Conservation (phyloP, 306 rosid species). For the Gynostemma pentaphyllum region DNA sequence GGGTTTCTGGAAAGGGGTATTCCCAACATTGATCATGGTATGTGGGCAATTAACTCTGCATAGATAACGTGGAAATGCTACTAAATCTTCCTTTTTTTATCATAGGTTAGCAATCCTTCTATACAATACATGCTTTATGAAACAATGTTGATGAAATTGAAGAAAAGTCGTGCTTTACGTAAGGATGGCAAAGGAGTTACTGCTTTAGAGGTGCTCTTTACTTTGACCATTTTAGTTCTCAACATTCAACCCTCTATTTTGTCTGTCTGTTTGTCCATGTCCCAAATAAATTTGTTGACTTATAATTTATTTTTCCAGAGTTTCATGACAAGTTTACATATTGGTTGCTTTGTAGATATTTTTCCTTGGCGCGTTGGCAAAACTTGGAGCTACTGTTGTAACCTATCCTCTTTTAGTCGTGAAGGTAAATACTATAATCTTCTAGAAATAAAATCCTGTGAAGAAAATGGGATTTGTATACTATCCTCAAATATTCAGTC, state of each 20-base stretch:
- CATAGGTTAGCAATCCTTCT: slow-evolving; percentile 95
- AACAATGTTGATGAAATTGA: slow-evolving; percentile 63
- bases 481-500: neutral
- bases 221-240: slow-evolving; percentile 5
- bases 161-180: slow-evolving; percentile 35
- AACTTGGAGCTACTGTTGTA: slow-evolving; percentile 90
- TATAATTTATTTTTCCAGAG: neutral
- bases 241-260: neutral
- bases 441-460: slow-evolving; percentile 1
- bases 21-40: slow-evolving; percentile 91
- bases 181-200: slow-evolving; percentile 38
- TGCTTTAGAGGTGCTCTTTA: slow-evolving; percentile 61
- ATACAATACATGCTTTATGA: slow-evolving; percentile 96
- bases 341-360: slow-evolving; percentile 47
- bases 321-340: slow-evolving; percentile 13
- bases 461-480: neutral
- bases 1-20: slow-evolving; percentile 94
- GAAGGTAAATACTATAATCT: slow-evolving; percentile 44
- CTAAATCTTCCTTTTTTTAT: slow-evolving; percentile 31
- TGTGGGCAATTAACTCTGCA: slow-evolving; percentile 25
- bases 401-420: slow-evolving; percentile 92
- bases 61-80: slow-evolving; percentile 11
- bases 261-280: neutral
- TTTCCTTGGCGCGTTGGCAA: slow-evolving; percentile 89
- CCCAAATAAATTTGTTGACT: neutral